Conservation (phyloP, 768 basidiomycete genomes). For the Strobilomyces dryophilus region DNA sequence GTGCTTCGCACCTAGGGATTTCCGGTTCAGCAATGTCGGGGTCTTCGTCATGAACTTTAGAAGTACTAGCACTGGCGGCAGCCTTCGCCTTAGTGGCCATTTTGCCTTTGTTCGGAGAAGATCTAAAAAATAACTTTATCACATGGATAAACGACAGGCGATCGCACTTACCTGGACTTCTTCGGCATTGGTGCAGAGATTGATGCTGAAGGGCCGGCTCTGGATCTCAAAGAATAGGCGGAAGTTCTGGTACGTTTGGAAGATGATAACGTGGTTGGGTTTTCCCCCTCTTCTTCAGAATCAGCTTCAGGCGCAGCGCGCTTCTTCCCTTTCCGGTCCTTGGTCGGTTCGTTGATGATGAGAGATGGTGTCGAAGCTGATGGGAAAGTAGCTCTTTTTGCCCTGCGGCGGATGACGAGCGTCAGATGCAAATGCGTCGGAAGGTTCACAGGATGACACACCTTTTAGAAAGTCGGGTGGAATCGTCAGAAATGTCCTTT, state of each 20-base stretch:
- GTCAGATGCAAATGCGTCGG: slow-evolving; percentile 21
- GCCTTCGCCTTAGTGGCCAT: slow-evolving; percentile 52
- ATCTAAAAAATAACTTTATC: slow-evolving; percentile 31
- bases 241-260: slow-evolving; percentile 61
- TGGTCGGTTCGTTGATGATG: slow-evolving; percentile 72
- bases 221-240: slow-evolving; percentile 67
- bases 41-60: slow-evolving; percentile 65
- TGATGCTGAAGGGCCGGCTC: slow-evolving; percentile 39
- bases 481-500: slow-evolving; percentile 55
- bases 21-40: slow-evolving; percentile 73
- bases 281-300: slow-evolving; percentile 61
- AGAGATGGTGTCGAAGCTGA: slow-evolving; percentile 38
- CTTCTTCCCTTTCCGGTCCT: slow-evolving; percentile 89
- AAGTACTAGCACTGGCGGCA: slow-evolving; percentile 58
- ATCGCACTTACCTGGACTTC: slow-evolving; percentile 55
- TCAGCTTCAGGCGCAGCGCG: slow-evolving; percentile 71
- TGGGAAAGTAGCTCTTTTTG: slow-evolving; percentile 53
- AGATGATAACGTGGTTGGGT: slow-evolving; percentile 42
- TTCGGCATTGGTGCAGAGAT: slow-evolving; percentile 62
- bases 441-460: slow-evolving; percentile 38
- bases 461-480: slow-evolving; percentile 56
- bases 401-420: slow-evolving; percentile 41
- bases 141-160: slow-evolving; percentile 6
- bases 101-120: slow-evolving; percentile 56
- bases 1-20: slow-evolving; percentile 41